Percentiles rank a stretch among this genome's conserved stretches.
Conservation (phyloP, 2,329 filamentous ascomycete species). For the Diaporthe ilicicola region DNA sequence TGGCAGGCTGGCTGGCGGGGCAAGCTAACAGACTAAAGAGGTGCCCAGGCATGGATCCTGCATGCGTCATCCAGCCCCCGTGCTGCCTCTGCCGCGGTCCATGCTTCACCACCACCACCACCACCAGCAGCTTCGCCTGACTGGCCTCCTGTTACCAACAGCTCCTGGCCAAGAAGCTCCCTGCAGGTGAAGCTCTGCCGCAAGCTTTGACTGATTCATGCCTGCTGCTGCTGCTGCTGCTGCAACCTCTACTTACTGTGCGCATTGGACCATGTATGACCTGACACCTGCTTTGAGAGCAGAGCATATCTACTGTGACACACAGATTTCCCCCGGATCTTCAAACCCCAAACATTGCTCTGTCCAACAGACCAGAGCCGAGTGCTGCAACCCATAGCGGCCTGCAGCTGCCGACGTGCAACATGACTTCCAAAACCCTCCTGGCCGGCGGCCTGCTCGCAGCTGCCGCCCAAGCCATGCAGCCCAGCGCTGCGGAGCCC, state of each 20-base stretch:
- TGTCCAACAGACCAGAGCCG: neutral
- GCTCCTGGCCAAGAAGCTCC: neutral
- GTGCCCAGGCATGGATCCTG: neutral
- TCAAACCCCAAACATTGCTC: neutral
- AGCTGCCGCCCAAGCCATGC: constrained; percentile 59
- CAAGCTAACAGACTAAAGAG: no score
- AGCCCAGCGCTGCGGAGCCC: constrained; percentile 83
- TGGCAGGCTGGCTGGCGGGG: neutral
- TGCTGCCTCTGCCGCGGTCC: neutral
- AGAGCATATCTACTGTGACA: neutral
- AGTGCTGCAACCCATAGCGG: neutral
- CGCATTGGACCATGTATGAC: neutral
- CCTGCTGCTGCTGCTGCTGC: neutral
- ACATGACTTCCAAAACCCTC: constrained; percentile 43
- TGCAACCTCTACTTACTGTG: neutral
- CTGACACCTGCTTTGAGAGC: neutral
- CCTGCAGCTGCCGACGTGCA: constrained; percentile 29
- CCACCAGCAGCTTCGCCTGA: constrained; percentile 12
- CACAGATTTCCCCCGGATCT: neutral
- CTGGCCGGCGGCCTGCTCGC: constrained; percentile 51
- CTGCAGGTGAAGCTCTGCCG: neutral
- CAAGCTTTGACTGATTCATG: constrained; percentile 14
- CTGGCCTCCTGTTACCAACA: neutral
- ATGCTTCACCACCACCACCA: constrained; percentile 3
- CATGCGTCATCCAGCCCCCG: neutral